A percentile compares a stretch with the other conserved stretches of the same genome.
Evolutionary conservation across 352 stramenopile genomes (phyloP).

Genomic region (Phytopythium boreale): DNA sequence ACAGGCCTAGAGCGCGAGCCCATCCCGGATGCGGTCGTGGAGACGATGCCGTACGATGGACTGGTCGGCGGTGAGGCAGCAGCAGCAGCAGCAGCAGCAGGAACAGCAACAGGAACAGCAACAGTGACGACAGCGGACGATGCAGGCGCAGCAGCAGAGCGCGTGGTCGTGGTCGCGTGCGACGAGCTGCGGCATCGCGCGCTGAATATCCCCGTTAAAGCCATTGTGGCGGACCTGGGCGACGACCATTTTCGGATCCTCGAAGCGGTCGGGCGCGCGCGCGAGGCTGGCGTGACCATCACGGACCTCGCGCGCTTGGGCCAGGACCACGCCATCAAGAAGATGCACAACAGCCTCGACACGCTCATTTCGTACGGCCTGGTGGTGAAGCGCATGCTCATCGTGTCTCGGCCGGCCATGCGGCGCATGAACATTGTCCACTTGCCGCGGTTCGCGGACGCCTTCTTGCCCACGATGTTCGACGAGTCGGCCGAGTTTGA

Average conservation of each 20-base stretch:
- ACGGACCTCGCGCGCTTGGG: slow-evolving; percentile 38
- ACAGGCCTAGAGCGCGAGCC: not conserved
- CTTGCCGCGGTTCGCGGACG: slow-evolving; percentile 58
- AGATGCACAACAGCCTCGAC: slow-evolving; percentile 72
- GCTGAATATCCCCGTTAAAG: slow-evolving; percentile 60
- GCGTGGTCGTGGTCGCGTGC: slow-evolving; percentile 51
- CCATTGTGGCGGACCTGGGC: slow-evolving; percentile 60
- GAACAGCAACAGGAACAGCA: slow-evolving; percentile 8
- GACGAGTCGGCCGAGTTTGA: slow-evolving; percentile 72
- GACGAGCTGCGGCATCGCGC: slow-evolving; percentile 62
- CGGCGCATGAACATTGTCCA: slow-evolving; percentile 78
- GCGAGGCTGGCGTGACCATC: slow-evolving; percentile 54
- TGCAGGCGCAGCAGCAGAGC: not conserved
- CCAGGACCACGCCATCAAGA: slow-evolving; percentile 48
- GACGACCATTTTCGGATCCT: slow-evolving; percentile 64
- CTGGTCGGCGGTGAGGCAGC: slow-evolving; percentile 6
- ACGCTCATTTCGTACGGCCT: slow-evolving; percentile 75
- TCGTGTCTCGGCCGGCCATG: slow-evolving; percentile 57
- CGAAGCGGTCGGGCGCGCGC: slow-evolving; percentile 50
- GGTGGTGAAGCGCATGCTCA: slow-evolving; percentile 83
- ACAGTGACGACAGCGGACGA: not conserved
- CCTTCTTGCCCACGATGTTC: slow-evolving; percentile 65
- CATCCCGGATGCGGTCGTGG: slow-evolving; percentile 14
- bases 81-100: slow-evolving; percentile 13
- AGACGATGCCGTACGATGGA: slow-evolving; percentile 16